Evolutionary conservation across 768 basidiomycete genomes (phyloP).

Genomic region (Sarcodon sp.): DNA sequence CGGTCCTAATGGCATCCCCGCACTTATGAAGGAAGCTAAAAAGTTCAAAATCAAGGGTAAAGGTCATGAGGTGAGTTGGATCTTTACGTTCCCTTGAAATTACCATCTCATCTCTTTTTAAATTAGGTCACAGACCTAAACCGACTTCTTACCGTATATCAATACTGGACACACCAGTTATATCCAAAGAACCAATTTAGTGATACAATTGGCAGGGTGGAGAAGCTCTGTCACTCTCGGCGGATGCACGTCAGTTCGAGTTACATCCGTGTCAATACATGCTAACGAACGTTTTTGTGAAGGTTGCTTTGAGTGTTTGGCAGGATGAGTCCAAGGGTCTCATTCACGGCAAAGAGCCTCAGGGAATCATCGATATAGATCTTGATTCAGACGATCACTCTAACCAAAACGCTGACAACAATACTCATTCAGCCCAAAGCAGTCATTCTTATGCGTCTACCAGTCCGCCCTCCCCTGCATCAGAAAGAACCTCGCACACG

Average conservation of each 20-base stretch:
- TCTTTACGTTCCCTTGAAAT: slow-evolving; percentile 1
- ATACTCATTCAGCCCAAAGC: neutral
- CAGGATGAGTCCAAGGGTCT: slow-evolving; percentile 49
- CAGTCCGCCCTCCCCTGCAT: slow-evolving; percentile 7
- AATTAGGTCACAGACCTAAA: slow-evolving; percentile 68
- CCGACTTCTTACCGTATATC: slow-evolving; percentile 72
- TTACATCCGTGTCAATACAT: neutral
- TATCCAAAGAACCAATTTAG: slow-evolving; percentile 82
- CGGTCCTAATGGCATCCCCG: slow-evolving; percentile 61
- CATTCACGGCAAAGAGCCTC: slow-evolving; percentile 20
- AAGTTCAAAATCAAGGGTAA: slow-evolving; percentile 77
- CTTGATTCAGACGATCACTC: slow-evolving; percentile 14
- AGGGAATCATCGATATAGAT: slow-evolving; percentile 15
- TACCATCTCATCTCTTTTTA: neutral
- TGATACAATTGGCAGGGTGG: slow-evolving; percentile 77
- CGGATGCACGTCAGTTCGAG: slow-evolving; percentile 62
- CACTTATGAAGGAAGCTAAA: slow-evolving; percentile 65
- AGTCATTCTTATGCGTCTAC: slow-evolving; percentile 4
- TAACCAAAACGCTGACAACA: slow-evolving; percentile 7
- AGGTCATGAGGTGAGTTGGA: slow-evolving; percentile 67
- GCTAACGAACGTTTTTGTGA: slow-evolving; percentile 1
- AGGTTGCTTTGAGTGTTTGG: slow-evolving; percentile 72
- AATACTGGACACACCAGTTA: slow-evolving; percentile 90
- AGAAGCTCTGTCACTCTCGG: slow-evolving; percentile 78
- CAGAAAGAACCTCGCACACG: slow-evolving; percentile 9